phyloP scores from a whole-genome alignment of 2,329 filamentous ascomycete species.

The Microsporum canis region DNA sequence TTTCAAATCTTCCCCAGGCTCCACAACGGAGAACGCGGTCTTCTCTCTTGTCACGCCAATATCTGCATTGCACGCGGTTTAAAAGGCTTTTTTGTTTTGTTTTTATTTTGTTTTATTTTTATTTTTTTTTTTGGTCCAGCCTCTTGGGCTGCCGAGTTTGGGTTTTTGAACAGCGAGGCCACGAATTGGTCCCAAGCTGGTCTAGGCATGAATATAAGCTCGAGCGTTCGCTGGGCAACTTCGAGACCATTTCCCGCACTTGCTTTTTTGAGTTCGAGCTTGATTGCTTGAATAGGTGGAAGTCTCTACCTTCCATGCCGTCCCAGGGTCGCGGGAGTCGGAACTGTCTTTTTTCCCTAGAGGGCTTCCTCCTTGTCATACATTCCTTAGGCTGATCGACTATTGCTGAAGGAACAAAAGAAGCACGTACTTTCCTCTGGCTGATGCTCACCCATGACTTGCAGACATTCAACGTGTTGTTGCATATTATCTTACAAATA shows the following conservation, averaged over 20 bases:
- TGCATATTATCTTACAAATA: neutral
- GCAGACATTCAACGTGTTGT: neutral
- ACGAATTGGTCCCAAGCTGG: neutral
- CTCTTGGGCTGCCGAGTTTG: neutral
- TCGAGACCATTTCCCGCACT: neutral
- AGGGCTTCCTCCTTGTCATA: neutral
- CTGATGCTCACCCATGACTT: neutral
- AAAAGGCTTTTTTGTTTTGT: neutral
- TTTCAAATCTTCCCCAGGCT: too few relatives aligned
- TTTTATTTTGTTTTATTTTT: neutral
- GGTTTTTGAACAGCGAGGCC: neutral
- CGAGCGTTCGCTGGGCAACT: neutral
- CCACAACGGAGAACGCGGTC: neutral
- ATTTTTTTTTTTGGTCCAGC: neutral
- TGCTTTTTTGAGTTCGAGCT: neutral
- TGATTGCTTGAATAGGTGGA: neutral
- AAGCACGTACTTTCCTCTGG: neutral
- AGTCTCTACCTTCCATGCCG: neutral
- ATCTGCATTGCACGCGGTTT: neutral
- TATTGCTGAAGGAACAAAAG: neutral
- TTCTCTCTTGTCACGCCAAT: neutral
- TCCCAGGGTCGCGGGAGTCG: neutral
- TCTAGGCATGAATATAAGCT: neutral
- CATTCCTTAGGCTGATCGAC: neutral
- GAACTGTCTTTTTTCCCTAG: neutral